Percentiles rank a stretch among this genome's conserved stretches.
Evolutionary conservation across 2,329 filamentous ascomycete genomes (phyloP).

Genomic region (Pseudocercospora ulei): DNA sequence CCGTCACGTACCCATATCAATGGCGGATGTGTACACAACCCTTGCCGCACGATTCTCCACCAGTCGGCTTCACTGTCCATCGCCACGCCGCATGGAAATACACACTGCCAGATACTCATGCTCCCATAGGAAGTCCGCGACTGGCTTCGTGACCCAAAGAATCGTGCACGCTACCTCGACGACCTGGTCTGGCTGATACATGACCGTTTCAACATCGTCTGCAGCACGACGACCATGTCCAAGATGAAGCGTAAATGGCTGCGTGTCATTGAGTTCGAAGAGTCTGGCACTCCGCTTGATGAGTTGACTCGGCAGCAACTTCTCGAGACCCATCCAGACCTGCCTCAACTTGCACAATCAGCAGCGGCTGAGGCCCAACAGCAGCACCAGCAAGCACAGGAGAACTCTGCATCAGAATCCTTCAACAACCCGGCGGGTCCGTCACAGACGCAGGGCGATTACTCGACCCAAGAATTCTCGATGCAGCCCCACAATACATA

Average conservation of each 20-base stretch:
- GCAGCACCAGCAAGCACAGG: constrained; percentile 5
- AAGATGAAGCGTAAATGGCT: constrained; percentile 34
- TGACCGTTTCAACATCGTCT: constrained; percentile 31
- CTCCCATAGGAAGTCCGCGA: constrained; percentile 27
- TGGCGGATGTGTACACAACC: constrained; percentile 2
- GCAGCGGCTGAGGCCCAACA: constrained; percentile 2
- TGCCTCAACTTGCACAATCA: constrained; percentile 20
- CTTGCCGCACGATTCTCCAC: background rate
- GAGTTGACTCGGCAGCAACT: constrained; percentile 22
- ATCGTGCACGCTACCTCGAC: constrained; percentile 30
- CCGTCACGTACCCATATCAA: no score
- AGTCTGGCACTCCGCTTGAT: constrained; percentile 29
- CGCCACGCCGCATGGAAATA: background rate
- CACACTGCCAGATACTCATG: constrained; percentile 4
- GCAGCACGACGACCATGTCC: constrained; percentile 33
- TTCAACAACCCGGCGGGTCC: background rate
- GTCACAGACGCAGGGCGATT: background rate
- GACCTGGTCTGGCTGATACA: constrained; percentile 33
- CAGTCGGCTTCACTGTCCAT: background rate
- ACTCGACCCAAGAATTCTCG: constrained; percentile 1
- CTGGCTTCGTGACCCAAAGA: constrained; percentile 30
- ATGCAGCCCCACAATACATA: constrained; percentile 3
- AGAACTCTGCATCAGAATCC: background rate
- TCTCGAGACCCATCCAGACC: constrained; percentile 28
- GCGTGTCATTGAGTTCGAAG: constrained; percentile 31